Evolutionary conservation across 768 basidiomycete genomes (phyloP), one percentile per base, ranked within the genome.

Genomic region (Lentinula aciculospora): DNA sequence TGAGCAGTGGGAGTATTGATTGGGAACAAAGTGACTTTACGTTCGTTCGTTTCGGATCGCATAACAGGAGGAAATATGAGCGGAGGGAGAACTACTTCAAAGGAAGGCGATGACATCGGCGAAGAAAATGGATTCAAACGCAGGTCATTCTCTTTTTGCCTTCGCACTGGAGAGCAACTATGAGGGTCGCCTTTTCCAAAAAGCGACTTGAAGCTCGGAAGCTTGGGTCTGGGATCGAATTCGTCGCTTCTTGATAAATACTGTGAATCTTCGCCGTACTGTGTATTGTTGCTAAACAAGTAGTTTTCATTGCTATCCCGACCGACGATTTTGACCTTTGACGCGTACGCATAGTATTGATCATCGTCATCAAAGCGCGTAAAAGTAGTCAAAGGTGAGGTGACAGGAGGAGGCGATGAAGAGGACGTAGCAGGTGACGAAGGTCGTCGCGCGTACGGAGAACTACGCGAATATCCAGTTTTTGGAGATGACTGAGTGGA

Each of bases 381-480:
- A 8, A 5, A 28, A 31, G 46, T 8, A 15, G 27, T 39, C 7
- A 37, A 10, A 40, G 51, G 51, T 17, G 51, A 53, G 3, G 34
- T 53, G 32, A 27, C n/a, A 25, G 51, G 51, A 15, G 51, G 51
- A 15, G 51, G 36, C 4, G 49, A 50, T 5, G 49, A 50, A 36
- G 51, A 53, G 25, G 51, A 27, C 21, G 34, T 53, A 23, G 36
- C 27, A 53, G 51, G 51, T 37, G 51, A 53, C 15, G 51, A 53
- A 34, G 32, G 21, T 13, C 51, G 51, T 25, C 13, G 32, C 15
- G 51, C 15, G 39, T 40, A 53, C 17, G 51, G 23, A 23, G 36
- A 39, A 5, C 23, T 29, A 28, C 29, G 23, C 13, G 51, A 53
- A 39, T 39, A 37, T 53, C 34, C 5, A 21, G 34, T 4, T 23